phyloP scores from a whole-genome alignment of 2,329 filamentous ascomycete genomes.

The Kalmusia sp. region DNA sequence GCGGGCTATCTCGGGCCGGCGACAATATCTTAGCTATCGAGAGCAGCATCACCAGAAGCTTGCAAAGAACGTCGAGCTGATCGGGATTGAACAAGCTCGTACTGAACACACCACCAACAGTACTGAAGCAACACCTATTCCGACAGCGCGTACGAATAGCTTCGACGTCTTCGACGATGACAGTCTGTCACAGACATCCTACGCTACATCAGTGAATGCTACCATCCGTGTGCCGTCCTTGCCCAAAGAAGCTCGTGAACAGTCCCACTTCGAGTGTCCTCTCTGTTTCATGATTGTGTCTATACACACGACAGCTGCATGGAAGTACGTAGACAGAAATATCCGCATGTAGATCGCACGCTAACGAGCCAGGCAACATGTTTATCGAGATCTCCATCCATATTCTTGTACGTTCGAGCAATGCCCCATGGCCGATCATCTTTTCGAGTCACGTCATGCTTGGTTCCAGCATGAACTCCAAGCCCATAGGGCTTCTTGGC shows the following conservation, averaged over 20 bases:
- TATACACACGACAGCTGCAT: slow-evolving; percentile 20
- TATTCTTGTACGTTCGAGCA: slow-evolving; percentile 31
- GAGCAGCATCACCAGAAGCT: slow-evolving; percentile 42
- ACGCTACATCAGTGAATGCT: slow-evolving; percentile 28
- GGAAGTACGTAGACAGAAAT: slow-evolving; percentile 24
- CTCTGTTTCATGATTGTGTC: slow-evolving; percentile 36
- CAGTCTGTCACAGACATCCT: slow-evolving; percentile 34
- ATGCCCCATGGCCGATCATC: slow-evolving; percentile 26
- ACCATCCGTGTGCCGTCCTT: slow-evolving; percentile 30
- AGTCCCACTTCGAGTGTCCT: slow-evolving; percentile 40
- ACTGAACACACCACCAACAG: slow-evolving; percentile 26
- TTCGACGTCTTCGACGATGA: slow-evolving; percentile 18
- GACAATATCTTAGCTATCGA: slow-evolving; percentile 43
- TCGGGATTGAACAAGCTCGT: slow-evolving; percentile 24
- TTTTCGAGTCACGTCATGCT: slow-evolving; percentile 26
- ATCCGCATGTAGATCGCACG: background rate
- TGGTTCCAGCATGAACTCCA: slow-evolving; percentile 34
- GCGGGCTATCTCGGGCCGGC: slow-evolving; percentile 36
- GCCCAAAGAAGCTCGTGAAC: slow-evolving; percentile 26
- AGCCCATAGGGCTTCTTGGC: slow-evolving; percentile 23
- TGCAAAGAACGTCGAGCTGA: slow-evolving; percentile 23
- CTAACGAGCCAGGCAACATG: slow-evolving; percentile 21
- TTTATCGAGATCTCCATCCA: slow-evolving; percentile 32
- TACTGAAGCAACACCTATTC: slow-evolving; percentile 26
- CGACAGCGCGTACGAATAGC: slow-evolving; percentile 9